Percentiles rank a stretch among this genome's conserved stretches.
phyloP scores from a whole-genome alignment of 192 early-diverging fungal genomes.

The Lunasporangiospora selenospora region DNA sequence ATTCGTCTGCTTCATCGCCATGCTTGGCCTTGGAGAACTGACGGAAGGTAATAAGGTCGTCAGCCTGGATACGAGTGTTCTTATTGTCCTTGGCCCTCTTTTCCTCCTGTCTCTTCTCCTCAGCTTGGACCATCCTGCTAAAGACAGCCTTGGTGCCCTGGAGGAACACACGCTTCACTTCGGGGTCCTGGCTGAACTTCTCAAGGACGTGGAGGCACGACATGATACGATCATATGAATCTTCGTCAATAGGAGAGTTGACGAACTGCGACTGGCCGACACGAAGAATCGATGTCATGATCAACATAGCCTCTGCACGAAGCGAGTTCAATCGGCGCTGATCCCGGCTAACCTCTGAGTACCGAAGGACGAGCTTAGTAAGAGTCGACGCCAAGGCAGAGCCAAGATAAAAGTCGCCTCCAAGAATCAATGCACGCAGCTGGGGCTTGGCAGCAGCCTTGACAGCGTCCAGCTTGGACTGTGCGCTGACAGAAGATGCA shows the following conservation, averaged over 20 bases:
- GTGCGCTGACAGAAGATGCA: slow-evolving; percentile 55
- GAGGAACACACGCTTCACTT: slow-evolving; percentile 64
- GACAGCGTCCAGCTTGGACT: slow-evolving; percentile 54
- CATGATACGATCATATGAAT: slow-evolving; percentile 92
- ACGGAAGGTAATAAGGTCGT: slow-evolving; percentile 90
- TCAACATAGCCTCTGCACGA: slow-evolving; percentile 97
- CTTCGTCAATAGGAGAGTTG: slow-evolving; percentile 93
- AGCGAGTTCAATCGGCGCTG: slow-evolving; percentile 71
- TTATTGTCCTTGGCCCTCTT: slow-evolving; percentile 73
- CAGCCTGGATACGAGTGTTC: slow-evolving; percentile 75
- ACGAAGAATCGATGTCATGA: slow-evolving; percentile 95
- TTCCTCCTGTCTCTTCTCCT: slow-evolving; percentile 69
- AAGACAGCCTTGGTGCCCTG: slow-evolving; percentile 66
- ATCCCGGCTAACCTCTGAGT: slow-evolving; percentile 60
- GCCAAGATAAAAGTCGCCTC: slow-evolving; percentile 93
- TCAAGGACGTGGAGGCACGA: slow-evolving; percentile 84
- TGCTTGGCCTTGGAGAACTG: slow-evolving; percentile 79
- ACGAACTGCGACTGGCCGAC: slow-evolving; percentile 90
- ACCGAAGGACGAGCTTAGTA: slow-evolving; percentile 90
- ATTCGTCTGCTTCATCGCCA: slow-evolving; percentile 72
- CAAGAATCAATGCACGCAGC: slow-evolving; percentile 81
- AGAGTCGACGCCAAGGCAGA: slow-evolving; percentile 89
- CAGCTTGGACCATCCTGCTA: slow-evolving; percentile 69
- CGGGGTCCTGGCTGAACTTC: slow-evolving; percentile 57
- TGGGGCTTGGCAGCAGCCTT: slow-evolving; percentile 74